A percentile compares a stretch with the other conserved stretches of the same genome.
These are phyloP conservation scores for Salix purpurea DNA, from an alignment of 345 rosid genomes.

Conservation along the genomic window DNA sequence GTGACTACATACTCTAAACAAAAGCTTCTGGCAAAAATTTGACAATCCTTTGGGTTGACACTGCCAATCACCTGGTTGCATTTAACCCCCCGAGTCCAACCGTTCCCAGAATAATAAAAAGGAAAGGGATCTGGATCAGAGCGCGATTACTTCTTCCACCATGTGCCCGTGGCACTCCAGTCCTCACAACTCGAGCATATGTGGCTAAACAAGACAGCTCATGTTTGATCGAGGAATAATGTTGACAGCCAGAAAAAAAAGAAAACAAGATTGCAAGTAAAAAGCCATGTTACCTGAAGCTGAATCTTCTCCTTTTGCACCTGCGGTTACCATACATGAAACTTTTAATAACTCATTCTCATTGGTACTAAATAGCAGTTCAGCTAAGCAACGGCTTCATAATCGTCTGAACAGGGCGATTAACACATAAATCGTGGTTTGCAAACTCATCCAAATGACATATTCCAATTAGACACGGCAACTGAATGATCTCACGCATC, in stretches of 20 bases:
- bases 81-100: slow-evolving; percentile 66
- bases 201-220: slow-evolving; percentile 31
- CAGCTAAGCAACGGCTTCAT: slow-evolving; percentile 4
- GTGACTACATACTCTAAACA: background rate
- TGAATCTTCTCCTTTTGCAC: slow-evolving; percentile 34
- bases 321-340: slow-evolving; percentile 32
- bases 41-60: background rate
- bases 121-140: slow-evolving; percentile 55
- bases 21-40: background rate
- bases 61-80: slow-evolving; percentile 51
- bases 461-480: slow-evolving; percentile 1
- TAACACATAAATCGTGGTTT: slow-evolving; percentile 27
- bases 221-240: background rate
- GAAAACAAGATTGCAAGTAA: background rate
- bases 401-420: background rate
- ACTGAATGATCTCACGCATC: background rate
- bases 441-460: slow-evolving; percentile 31
- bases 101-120: slow-evolving; percentile 58
- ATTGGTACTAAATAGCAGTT: background rate
- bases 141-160: slow-evolving; percentile 55
- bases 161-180: slow-evolving; percentile 49
- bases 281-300: slow-evolving; percentile 34
- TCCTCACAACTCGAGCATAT: slow-evolving; percentile 59
- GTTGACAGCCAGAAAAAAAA: background rate
- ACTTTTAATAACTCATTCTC: slow-evolving; percentile 8